Conservation (phyloP, 2,329 filamentous ascomycete genomes). For the Colletotrichum eleusines region DNA sequence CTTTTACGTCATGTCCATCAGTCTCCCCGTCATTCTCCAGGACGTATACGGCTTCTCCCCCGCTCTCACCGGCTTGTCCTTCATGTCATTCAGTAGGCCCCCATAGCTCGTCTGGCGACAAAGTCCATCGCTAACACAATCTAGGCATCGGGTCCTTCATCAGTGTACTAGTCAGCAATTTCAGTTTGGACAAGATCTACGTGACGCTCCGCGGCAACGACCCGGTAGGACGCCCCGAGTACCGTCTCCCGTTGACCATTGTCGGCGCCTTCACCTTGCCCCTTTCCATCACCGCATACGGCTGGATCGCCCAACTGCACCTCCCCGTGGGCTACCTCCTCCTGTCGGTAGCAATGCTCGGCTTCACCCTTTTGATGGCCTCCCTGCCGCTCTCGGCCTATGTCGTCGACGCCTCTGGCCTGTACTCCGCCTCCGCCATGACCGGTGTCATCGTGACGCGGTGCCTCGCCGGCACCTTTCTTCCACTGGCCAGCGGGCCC, state of each 20-base stretch:
- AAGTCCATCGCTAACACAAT: slow-evolving; percentile 37
- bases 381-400: slow-evolving; percentile 66
- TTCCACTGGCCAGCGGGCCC: slow-evolving; percentile 64
- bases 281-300: slow-evolving; percentile 59
- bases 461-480: slow-evolving; percentile 67
- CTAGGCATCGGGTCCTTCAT: slow-evolving; percentile 62
- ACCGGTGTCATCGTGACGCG: slow-evolving; percentile 67
- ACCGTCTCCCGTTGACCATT: slow-evolving; percentile 65
- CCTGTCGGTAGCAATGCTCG: slow-evolving; percentile 57
- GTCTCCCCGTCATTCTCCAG: slow-evolving; percentile 63
- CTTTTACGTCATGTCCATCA: slow-evolving; percentile 67
- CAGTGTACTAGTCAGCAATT: slow-evolving; percentile 63
- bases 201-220: slow-evolving; percentile 57
- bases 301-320: slow-evolving; percentile 61
- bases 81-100: slow-evolving; percentile 66
- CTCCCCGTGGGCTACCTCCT: slow-evolving; percentile 60
- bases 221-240: slow-evolving; percentile 63
- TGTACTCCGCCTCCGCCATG: slow-evolving; percentile 68
- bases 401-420: slow-evolving; percentile 67
- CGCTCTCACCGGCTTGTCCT: slow-evolving; percentile 63
- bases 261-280: slow-evolving; percentile 61
- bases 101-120: background rate
- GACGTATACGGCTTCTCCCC: slow-evolving; percentile 63
- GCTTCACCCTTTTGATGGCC: slow-evolving; percentile 58
- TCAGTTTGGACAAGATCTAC: slow-evolving; percentile 65